Evolutionary conservation across 2,329 filamentous ascomycete genomes (phyloP).

Genomic region (Neonectria hederae): DNA sequence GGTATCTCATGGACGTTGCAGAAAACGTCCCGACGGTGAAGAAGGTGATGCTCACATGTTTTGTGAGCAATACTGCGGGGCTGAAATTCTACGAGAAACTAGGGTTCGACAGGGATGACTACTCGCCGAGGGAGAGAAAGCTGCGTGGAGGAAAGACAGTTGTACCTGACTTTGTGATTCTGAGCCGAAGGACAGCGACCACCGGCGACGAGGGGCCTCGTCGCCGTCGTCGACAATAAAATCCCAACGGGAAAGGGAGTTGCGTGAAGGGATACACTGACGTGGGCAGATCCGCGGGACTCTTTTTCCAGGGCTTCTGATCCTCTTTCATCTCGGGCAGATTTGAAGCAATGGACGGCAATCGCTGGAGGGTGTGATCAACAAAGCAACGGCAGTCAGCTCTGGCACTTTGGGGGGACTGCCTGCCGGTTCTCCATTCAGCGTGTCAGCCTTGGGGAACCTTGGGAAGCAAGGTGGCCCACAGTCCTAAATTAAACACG

Average conservation of each 20-base stretch:
- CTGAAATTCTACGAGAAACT: conserved; percentile 68
- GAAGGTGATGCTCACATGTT: conserved; percentile 81
- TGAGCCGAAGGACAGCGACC: conserved; percentile 58
- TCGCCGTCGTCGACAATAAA: conserved; percentile 24
- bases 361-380: conserved; percentile 1
- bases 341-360: not conserved
- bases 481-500: conserved; percentile 24
- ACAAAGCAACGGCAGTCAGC: not conserved
- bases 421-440: not conserved
- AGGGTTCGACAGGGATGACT: conserved; percentile 66
- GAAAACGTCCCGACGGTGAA: conserved; percentile 61
- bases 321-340: not conserved
- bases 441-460: conserved; percentile 22
- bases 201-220: conserved; percentile 19
- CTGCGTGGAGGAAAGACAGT: conserved; percentile 64
- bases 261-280: not conserved
- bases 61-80: conserved; percentile 67
- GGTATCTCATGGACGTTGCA: conserved; percentile 63
- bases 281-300: not conserved
- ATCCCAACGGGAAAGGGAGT: not conserved
- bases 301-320: not conserved
- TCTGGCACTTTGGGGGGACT: not conserved
- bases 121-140: conserved; percentile 62
- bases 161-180: conserved; percentile 67
- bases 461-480: conserved; percentile 10